phyloP scores from a whole-genome alignment of 495 filamentous ascomycete genomes.

The Cudoniella acicularis region DNA sequence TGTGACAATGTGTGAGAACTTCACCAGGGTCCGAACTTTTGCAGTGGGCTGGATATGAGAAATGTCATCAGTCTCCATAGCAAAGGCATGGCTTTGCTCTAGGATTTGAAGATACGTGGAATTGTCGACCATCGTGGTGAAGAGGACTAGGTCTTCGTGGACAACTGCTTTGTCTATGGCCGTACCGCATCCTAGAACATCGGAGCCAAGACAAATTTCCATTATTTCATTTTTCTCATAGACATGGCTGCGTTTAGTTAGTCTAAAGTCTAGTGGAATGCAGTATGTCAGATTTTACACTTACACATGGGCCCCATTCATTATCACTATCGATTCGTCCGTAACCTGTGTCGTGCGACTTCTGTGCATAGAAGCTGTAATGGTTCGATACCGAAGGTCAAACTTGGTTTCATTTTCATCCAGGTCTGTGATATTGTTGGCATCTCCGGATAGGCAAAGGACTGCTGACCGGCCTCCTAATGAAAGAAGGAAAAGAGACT shows the following conservation, averaged over 20 bases:
- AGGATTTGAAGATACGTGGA: constrained; percentile 13
- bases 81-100: not conserved
- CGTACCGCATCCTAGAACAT: not conserved
- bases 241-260: not conserved
- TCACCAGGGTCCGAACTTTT: constrained; percentile 5
- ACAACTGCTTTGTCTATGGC: constrained; percentile 11
- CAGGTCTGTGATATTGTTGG: constrained; percentile 29
- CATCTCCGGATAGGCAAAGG: constrained; percentile 36
- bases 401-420: constrained; percentile 17
- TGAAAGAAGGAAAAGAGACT: constrained; percentile 40
- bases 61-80: not conserved
- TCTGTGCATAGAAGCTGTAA: constrained; percentile 12
- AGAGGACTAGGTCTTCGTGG: constrained; percentile 7
- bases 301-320: constrained; percentile 6
- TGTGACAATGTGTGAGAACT: constrained; percentile 7
- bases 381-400: constrained; percentile 22
- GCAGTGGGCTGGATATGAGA: not conserved
- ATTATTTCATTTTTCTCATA: constrained; percentile 1
- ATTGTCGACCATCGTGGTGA: constrained; percentile 3
- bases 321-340: constrained; percentile 17
- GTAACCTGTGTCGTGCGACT: constrained; percentile 21
- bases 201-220: not conserved
- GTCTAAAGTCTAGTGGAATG: too few relatives aligned
- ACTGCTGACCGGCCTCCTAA: constrained; percentile 41
- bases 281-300: too few relatives aligned